Percentiles rank a stretch among this genome's conserved stretches.
These are phyloP conservation scores for Graphilbum sp. DNA, from an alignment of 2,329 filamentous ascomycete genomes.

Conservation along the genomic window DNA sequence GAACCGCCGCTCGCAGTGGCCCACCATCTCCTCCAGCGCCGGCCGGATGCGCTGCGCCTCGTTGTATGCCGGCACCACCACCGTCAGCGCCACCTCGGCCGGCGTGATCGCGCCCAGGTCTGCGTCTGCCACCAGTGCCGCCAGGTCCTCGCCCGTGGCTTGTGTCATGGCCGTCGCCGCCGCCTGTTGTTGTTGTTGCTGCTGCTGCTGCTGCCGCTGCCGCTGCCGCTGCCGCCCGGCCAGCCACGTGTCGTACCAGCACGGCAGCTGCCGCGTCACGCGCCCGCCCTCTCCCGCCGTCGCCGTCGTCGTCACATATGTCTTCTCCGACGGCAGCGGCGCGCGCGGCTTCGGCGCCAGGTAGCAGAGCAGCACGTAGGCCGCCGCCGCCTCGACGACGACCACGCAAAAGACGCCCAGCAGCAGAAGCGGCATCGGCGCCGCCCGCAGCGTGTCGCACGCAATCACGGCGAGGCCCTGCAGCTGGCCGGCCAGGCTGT, in stretches of 20 bases:
- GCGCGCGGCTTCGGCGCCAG: conserved; percentile 68
- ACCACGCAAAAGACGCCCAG: conserved; percentile 3
- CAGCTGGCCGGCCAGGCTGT: neutral
- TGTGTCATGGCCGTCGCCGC: conserved; percentile 1
- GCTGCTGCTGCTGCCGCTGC: conserved; percentile 4
- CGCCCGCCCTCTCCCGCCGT: conserved; percentile 44
- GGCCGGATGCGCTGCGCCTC: conserved; percentile 69
- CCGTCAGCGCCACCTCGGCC: conserved; percentile 69
- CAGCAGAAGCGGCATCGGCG: conserved; percentile 7
- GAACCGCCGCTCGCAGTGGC: conserved; percentile 66
- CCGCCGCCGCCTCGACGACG: conserved; percentile 1
- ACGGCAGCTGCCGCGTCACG: conserved; percentile 46
- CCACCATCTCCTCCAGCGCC: conserved; percentile 82
- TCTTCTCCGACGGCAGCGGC: conserved; percentile 64
- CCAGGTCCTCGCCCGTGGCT: neutral
- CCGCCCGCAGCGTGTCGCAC: conserved; percentile 1
- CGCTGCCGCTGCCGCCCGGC: conserved; percentile 28
- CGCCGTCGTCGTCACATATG: conserved; percentile 59
- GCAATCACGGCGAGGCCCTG: conserved; percentile 2
- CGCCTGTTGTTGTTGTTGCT: neutral
- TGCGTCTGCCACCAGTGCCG: neutral
- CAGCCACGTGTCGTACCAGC: conserved; percentile 71
- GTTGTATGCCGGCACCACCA: conserved; percentile 92
- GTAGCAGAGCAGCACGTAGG: conserved; percentile 53
- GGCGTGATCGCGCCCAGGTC: conserved; percentile 49